Evolutionary conservation across 1,284 basidiomycete species (phyloP).

Genomic region (Leccinum pseudoinsigne): DNA sequence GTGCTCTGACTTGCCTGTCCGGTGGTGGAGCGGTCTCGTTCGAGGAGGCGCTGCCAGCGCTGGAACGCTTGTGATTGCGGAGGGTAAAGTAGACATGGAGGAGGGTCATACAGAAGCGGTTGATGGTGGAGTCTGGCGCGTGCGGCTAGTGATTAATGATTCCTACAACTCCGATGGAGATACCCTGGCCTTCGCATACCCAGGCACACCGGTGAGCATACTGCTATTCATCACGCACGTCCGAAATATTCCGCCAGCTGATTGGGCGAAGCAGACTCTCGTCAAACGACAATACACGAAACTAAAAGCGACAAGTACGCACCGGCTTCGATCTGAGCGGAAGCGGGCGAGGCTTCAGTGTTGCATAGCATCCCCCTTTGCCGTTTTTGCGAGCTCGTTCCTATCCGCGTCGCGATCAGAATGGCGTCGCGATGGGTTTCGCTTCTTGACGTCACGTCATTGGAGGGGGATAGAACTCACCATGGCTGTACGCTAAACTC

Average conservation of each 20-base stretch:
- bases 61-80: constrained; percentile 70
- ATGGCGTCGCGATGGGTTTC: neutral
- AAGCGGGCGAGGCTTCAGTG: constrained; percentile 37
- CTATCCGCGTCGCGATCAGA: constrained; percentile 36
- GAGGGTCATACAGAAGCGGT: constrained; percentile 55
- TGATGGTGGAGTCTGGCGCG: too few species aligned
- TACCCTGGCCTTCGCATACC: too few species aligned
- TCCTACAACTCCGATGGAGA: too few species aligned
- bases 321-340: too few species aligned
- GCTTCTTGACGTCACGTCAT: neutral
- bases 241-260: too few species aligned
- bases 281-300: too few species aligned
- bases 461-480: constrained; percentile 46
- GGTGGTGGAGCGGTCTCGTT: constrained; percentile 37
- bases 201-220: too few species aligned
- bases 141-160: too few species aligned
- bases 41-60: constrained; percentile 64
- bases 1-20: constrained; percentile 37
- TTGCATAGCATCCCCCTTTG: constrained; percentile 58
- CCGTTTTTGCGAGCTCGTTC: constrained; percentile 66
- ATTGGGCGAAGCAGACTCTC: too few species aligned
- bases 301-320: too few species aligned
- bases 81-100: constrained; percentile 82
- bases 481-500: constrained; percentile 95
- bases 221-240: too few species aligned